These are phyloP conservation scores for Colletotrichum karsti DNA, from an alignment of 2,329 filamentous ascomycete species.

Conservation along the genomic window DNA sequence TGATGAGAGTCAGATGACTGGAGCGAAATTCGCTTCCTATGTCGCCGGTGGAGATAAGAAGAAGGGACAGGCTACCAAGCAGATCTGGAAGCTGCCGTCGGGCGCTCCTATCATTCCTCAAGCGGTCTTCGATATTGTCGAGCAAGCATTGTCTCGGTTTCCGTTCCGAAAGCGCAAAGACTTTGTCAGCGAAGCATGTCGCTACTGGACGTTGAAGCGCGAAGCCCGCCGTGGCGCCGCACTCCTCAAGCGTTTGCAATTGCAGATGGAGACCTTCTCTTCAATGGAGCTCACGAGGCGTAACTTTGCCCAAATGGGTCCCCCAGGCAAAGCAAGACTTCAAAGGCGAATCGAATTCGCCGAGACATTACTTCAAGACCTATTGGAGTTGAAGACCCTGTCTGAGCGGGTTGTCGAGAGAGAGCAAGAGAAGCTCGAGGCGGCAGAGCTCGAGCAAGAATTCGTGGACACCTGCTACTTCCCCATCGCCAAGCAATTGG, in stretches of 20 bases:
- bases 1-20: slow-evolving; percentile 85
- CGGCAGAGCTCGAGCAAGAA: slow-evolving; percentile 77
- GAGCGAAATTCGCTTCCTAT: slow-evolving; percentile 80
- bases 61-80: slow-evolving; percentile 73
- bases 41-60: slow-evolving; percentile 73
- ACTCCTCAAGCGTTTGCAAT: slow-evolving; percentile 88
- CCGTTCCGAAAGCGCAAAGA: slow-evolving; percentile 85
- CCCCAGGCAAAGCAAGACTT: slow-evolving; percentile 80
- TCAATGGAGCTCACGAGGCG: slow-evolving; percentile 96
- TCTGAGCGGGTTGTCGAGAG: slow-evolving; percentile 77
- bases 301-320: slow-evolving; percentile 95
- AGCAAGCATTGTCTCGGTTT: slow-evolving; percentile 84
- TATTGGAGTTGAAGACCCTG: slow-evolving; percentile 78
- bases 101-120: slow-evolving; percentile 94
- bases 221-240: slow-evolving; percentile 92
- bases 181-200: slow-evolving; percentile 90
- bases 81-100: slow-evolving; percentile 90
- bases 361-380: slow-evolving; percentile 76
- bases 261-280: slow-evolving; percentile 96
- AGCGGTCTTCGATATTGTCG: slow-evolving; percentile 85
- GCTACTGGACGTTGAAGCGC: slow-evolving; percentile 97
- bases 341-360: slow-evolving; percentile 89
- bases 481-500: slow-evolving; percentile 80
- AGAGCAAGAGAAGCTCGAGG: slow-evolving; percentile 80
- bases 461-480: slow-evolving; percentile 94